A percentile compares a stretch with the other conserved stretches of the same genome.
Conservation (phyloP, 345 rosid genomes). For the Rhodomyrtus tomentosa region DNA sequence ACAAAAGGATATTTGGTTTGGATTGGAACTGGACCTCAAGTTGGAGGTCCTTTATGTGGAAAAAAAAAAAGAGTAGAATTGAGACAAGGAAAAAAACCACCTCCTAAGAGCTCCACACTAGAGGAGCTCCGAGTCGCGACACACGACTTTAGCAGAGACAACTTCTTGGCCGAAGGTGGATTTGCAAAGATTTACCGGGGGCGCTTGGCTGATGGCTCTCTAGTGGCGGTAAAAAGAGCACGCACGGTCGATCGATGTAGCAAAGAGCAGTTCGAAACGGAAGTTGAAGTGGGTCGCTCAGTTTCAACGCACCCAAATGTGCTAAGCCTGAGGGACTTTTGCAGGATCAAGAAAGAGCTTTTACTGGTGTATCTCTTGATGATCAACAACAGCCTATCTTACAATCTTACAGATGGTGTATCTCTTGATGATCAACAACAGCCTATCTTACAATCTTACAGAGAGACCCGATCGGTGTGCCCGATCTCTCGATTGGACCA, state of each 20-base stretch:
- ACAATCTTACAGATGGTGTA: no score
- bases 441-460: not conserved
- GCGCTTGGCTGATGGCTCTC: not conserved
- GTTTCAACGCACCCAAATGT: not conserved
- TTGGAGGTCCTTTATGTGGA: no score
- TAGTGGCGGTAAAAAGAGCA: not conserved
- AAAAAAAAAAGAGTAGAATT: no score
- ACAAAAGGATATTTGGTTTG: no score
- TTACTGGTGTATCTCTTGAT: constrained; percentile 1
- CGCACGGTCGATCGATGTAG: not conserved
- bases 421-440: no score
- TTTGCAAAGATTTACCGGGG: not conserved
- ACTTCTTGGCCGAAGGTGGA: not conserved
- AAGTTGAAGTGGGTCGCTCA: not conserved
- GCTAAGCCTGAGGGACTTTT: not conserved
- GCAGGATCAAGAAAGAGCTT: not conserved
- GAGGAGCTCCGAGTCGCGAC: not conserved
- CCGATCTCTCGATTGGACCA: no score
- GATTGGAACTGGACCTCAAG: no score
- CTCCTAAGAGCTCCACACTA: not conserved
- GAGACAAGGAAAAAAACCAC: no score
- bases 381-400: no score
- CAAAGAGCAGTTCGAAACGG: not conserved
- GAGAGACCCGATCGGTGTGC: not conserved
- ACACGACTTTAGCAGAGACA: not conserved